Conservation (phyloP, 768 basidiomycete genomes). For the Melanogaster broomeanus region DNA sequence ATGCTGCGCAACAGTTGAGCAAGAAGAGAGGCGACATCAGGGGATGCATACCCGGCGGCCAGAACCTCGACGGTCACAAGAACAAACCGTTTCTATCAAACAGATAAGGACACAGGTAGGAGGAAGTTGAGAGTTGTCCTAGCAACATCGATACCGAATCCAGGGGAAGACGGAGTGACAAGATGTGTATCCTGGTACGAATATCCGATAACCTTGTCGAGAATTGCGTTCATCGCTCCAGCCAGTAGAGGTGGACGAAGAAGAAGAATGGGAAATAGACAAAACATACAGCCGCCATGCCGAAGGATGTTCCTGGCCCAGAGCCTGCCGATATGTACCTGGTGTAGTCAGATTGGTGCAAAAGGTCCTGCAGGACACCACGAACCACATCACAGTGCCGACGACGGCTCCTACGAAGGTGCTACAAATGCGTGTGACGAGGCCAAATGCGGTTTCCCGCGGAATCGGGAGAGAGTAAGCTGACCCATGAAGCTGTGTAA, state of each 20-base stretch:
- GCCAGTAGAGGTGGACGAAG: constrained; percentile 72
- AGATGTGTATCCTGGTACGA: constrained; percentile 67
- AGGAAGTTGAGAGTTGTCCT: constrained; percentile 6
- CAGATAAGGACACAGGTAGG: not conserved
- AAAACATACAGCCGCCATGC: constrained; percentile 65
- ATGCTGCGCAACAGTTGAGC: constrained; percentile 40
- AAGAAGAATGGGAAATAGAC: constrained; percentile 75
- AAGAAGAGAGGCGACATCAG: not conserved
- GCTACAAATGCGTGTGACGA: constrained; percentile 58
- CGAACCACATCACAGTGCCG: constrained; percentile 69
- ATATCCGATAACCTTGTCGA: constrained; percentile 63
- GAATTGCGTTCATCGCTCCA: constrained; percentile 22
- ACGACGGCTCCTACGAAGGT: constrained; percentile 67
- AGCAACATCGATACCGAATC: constrained; percentile 65
- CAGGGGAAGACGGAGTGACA: constrained; percentile 48
- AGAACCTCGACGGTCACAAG: constrained; percentile 74
- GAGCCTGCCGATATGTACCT: constrained; percentile 74
- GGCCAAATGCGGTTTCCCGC: constrained; percentile 71
- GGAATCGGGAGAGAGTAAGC: constrained; percentile 66
- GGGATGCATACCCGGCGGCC: constrained; percentile 65
- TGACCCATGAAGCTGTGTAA: constrained; percentile 69
- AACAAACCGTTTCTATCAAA: constrained; percentile 58
- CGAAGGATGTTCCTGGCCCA: constrained; percentile 63
- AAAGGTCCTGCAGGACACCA: not conserved
- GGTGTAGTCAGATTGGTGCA: not conserved